These are phyloP conservation scores for Bassia scoparia DNA, from an alignment of 148 eudicot genomes.

Conservation along the genomic window DNA sequence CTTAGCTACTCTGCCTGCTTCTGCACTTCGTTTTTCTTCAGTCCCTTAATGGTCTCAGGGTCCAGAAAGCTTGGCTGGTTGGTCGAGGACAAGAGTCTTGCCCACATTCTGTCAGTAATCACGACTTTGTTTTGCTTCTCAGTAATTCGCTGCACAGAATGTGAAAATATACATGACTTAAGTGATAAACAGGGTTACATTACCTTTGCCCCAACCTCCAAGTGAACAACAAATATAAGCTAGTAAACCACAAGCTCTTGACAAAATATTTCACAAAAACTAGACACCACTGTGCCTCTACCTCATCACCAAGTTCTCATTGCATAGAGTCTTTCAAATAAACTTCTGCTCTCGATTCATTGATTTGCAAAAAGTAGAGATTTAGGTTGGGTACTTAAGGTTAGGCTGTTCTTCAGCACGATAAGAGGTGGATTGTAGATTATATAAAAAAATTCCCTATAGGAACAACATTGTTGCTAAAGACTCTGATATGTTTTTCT, in stretches of 20 bases:
- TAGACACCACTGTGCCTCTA: not conserved
- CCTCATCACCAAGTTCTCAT: not conserved
- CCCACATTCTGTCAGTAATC: slow-evolving; percentile 74
- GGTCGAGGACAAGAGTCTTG: slow-evolving; percentile 60
- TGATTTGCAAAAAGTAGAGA: not conserved
- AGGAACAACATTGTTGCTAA: not conserved
- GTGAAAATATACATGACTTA: not conserved
- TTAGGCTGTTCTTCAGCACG: not conserved
- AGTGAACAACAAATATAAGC: too few species aligned
- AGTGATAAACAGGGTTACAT: not conserved
- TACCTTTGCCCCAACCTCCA: too few species aligned
- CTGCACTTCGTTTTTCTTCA: slow-evolving; percentile 31
- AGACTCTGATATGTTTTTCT: too few species aligned
- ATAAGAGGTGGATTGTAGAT: not conserved
- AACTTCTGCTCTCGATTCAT: too few species aligned
- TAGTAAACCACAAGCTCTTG: too few species aligned
- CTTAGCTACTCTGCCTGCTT: slow-evolving; percentile 22
- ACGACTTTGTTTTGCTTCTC: slow-evolving; percentile 51
- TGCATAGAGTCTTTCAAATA: not conserved
- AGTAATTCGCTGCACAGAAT: slow-evolving; percentile 36
- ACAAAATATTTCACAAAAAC: not conserved
- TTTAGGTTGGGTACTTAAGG: not conserved
- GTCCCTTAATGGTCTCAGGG: slow-evolving; percentile 23
- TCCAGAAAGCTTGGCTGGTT: slow-evolving; percentile 67
- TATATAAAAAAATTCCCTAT: not conserved